Base-by-base conservation (phyloP, 164 flowering plant species). In the Magnolia kwangsiensis region DNA sequence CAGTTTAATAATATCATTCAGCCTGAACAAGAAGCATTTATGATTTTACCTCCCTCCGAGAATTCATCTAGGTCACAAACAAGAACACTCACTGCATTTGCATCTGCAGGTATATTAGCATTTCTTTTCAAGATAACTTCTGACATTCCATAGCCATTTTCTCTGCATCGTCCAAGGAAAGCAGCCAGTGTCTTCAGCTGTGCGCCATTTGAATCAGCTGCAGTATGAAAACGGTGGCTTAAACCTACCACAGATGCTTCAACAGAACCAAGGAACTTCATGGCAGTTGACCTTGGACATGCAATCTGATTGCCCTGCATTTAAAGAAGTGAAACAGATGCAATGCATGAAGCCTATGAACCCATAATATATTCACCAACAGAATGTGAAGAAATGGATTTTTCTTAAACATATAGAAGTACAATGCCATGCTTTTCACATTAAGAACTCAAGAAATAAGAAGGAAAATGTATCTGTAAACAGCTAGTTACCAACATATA, bases 191-290 rank as follows among this genome's bases (percentile, higher is more conserved):
- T 87, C 81, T 89, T 94, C 67, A 92, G 84, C 65, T 79, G 88
- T 75, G 81, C 80, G 37, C 98, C 97, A 82, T 83, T 85, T 75
- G 90, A 76, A 86, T 90, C 98, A 29, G 86, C 84, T 69, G 87
- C 82, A 73, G 82, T 66, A 71, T 80, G 89, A 79, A 90, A 94
- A 68, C 90, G 92, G 81, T 94, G 86, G 80, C 89, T 92, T 69
- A 91, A 72, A 75, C 98, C 97, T 80, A 90, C 96, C n/a, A 91
- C 89, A 72, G 91, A 91, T 77, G 97, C 84, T 85, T 89, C 91
- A 81, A 90, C 85, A 50, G 87, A 84, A 71, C 93, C 94, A 69
- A 94, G 80, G 67, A 87, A 80, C 79, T 86, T 84, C 68, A 23
- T 69, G 70, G 72, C 71, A 66, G 7, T 67, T 63, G 86, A 72